A percentile compares a stretch with the other conserved stretches of the same genome.
These are phyloP conservation scores for Yamadazyma kanchanaburiensis DNA, from an alignment of 1,139 yeast genomes.

Conservation along the genomic window DNA sequence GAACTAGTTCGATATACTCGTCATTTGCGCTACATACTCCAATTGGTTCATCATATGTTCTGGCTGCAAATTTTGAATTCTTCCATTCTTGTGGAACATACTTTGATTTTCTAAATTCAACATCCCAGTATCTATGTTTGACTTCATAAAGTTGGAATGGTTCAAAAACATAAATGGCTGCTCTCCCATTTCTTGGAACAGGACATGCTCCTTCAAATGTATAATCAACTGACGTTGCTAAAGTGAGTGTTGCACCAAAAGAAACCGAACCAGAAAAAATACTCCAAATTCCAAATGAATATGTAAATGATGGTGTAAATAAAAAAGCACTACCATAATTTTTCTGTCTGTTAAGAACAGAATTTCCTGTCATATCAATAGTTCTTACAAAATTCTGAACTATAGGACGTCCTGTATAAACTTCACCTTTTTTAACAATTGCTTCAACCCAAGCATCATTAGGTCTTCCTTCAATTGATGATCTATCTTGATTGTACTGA, in stretches of 20 bases:
- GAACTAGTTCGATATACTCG: conserved; percentile 8
- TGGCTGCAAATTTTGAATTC: conserved; percentile 3
- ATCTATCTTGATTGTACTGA: background rate
- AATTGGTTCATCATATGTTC: conserved; percentile 10
- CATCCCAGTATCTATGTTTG: conserved; percentile 10
- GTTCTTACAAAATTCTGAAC: conserved; percentile 7
- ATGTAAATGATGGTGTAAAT: conserved; percentile 2
- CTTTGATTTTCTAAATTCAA: conserved; percentile 1
- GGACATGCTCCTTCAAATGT: conserved; percentile 7
- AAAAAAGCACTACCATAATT: conserved; percentile 2
- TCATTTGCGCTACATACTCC: conserved; percentile 12
- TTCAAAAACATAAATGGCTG: conserved; percentile 13
- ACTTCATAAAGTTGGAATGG: conserved; percentile 4
- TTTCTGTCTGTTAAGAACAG: conserved; percentile 2
- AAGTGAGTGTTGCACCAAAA: conserved; percentile 1
- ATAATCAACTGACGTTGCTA: conserved; percentile 4
- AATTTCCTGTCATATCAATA: conserved; percentile 7
- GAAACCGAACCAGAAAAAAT: conserved; percentile 1
- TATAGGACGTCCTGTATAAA: conserved; percentile 9
- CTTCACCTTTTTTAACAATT: conserved; percentile 1
- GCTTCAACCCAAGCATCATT: conserved; percentile 8
- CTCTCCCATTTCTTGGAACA: conserved; percentile 9
- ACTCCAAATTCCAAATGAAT: conserved; percentile 4
- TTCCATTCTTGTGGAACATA: conserved; percentile 10
- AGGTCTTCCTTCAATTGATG: background rate